Conservation (phyloP, 1,284 basidiomycete genomes). For the Sutorius eximius region DNA sequence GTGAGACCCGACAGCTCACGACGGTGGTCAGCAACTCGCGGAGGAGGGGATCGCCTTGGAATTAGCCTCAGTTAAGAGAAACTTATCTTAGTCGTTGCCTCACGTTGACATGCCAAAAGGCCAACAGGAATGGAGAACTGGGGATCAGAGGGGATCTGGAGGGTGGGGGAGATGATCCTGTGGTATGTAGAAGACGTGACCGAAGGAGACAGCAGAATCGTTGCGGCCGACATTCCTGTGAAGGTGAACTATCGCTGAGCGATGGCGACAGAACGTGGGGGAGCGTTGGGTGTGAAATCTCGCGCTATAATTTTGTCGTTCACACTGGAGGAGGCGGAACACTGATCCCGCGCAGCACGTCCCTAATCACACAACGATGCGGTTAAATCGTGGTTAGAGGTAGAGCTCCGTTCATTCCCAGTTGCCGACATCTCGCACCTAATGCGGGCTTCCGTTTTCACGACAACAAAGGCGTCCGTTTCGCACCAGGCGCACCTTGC, state of each 20-base stretch:
- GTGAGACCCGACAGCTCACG: conserved; percentile 47
- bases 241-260: neutral
- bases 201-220: conserved; percentile 37
- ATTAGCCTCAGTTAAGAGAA: conserved; percentile 9
- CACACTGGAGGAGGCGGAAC: conserved; percentile 34
- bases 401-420: no score
- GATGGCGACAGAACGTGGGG: neutral
- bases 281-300: neutral
- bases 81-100: conserved; percentile 22
- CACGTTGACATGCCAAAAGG: conserved; percentile 71
- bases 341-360: no score
- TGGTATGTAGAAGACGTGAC: conserved; percentile 58
- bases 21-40: conserved; percentile 55
- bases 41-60: conserved; percentile 64
- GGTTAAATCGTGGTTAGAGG: no score
- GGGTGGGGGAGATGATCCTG: conserved; percentile 56
- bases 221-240: conserved; percentile 38
- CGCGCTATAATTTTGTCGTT: neutral
- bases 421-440: no score
- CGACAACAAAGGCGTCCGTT: neutral
- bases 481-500: neutral
- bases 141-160: conserved; percentile 53
- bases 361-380: no score
- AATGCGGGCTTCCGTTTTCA: neutral
- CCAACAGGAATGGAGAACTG: conserved; percentile 62